Evolutionary conservation across 805 yeast genomes (phyloP).

Genomic region (Candida endomychidarum): DNA sequence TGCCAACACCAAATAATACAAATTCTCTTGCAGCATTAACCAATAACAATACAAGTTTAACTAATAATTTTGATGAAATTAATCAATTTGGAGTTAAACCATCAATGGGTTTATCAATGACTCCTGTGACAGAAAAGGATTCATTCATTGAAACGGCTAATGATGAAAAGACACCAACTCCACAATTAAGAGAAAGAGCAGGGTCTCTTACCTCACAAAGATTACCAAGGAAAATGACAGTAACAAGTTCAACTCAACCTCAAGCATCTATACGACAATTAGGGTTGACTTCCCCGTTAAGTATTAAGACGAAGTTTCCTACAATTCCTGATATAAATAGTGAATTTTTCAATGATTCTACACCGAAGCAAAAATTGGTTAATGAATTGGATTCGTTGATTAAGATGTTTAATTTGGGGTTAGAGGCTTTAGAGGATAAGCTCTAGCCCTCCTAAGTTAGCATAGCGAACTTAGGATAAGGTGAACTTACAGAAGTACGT

Average conservation of each 20-base stretch:
- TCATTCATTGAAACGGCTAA: slow-evolving; percentile 12
- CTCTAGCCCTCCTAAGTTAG: too few relatives aligned
- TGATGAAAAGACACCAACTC: slow-evolving; percentile 13
- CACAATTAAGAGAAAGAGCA: slow-evolving; percentile 16
- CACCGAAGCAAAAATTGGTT: slow-evolving; percentile 34
- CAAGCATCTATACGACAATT: slow-evolving; percentile 3
- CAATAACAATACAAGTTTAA: slow-evolving; percentile 25
- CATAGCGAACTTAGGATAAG: too few relatives aligned
- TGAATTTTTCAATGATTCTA: slow-evolving; percentile 38
- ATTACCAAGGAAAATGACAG: slow-evolving; percentile 17
- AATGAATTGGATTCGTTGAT: slow-evolving; percentile 40
- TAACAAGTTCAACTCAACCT: background rate
- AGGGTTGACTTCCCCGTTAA: slow-evolving; percentile 6
- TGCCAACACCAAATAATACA: slow-evolving; percentile 65
- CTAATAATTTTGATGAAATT: slow-evolving; percentile 36
- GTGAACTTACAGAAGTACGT: too few relatives aligned
- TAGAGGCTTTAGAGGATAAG: slow-evolving; percentile 39
- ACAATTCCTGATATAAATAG: slow-evolving; percentile 34
- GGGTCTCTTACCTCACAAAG: slow-evolving; percentile 14
- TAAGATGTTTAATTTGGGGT: slow-evolving; percentile 36
- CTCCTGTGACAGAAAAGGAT: slow-evolving; percentile 70
- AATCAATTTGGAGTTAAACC: slow-evolving; percentile 71
- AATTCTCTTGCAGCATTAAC: slow-evolving; percentile 39
- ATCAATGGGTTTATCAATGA: slow-evolving; percentile 63
- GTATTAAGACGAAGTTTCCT: slow-evolving; percentile 28